A percentile compares a stretch with the other conserved stretches of the same genome.
phyloP scores from a whole-genome alignment of 208 protist genomes.

The Trypanosoma rangeli region DNA sequence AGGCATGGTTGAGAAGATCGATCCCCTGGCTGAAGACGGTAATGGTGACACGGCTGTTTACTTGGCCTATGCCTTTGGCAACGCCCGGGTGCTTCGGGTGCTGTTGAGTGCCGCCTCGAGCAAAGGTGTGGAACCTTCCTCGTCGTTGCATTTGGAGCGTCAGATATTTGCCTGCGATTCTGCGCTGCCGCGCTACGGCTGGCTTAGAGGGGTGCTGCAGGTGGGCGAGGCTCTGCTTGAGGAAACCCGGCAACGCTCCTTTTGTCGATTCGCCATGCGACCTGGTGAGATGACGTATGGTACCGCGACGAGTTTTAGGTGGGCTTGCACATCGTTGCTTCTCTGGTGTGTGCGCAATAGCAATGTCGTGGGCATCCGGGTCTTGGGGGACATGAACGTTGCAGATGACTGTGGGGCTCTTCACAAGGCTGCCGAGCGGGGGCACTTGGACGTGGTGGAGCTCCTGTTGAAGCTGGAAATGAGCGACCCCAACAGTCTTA shows the following conservation, averaged over 20 bases:
- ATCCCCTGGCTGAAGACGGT: slow-evolving; percentile 36
- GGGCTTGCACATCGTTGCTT: slow-evolving; percentile 23
- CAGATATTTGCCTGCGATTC: slow-evolving; percentile 36
- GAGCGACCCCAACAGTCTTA: slow-evolving; percentile 42
- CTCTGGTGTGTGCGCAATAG: slow-evolving; percentile 67
- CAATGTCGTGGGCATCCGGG: slow-evolving; percentile 71
- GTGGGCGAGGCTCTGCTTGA: slow-evolving; percentile 44
- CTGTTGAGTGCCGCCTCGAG: slow-evolving; percentile 36
- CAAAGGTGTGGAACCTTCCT: background rate
- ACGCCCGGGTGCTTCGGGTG: slow-evolving; percentile 44
- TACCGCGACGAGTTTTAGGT: background rate
- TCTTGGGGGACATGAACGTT: slow-evolving; percentile 76
- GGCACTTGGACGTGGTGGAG: slow-evolving; percentile 48
- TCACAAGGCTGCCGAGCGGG: slow-evolving; percentile 55
- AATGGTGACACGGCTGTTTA: slow-evolving; percentile 66
- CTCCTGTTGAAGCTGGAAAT: slow-evolving; percentile 72
- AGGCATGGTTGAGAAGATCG: slow-evolving; percentile 24
- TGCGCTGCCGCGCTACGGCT: slow-evolving; percentile 53
- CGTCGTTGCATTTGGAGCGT: slow-evolving; percentile 20
- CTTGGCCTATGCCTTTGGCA: slow-evolving; percentile 70
- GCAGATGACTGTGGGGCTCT: slow-evolving; percentile 67
- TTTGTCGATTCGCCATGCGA: slow-evolving; percentile 7
- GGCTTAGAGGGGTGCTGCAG: slow-evolving; percentile 55
- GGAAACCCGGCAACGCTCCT: slow-evolving; percentile 22
- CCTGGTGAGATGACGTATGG: slow-evolving; percentile 34